phyloP scores from a whole-genome alignment of 441 rosid genomes.

The Dalechampia spathulata region DNA sequence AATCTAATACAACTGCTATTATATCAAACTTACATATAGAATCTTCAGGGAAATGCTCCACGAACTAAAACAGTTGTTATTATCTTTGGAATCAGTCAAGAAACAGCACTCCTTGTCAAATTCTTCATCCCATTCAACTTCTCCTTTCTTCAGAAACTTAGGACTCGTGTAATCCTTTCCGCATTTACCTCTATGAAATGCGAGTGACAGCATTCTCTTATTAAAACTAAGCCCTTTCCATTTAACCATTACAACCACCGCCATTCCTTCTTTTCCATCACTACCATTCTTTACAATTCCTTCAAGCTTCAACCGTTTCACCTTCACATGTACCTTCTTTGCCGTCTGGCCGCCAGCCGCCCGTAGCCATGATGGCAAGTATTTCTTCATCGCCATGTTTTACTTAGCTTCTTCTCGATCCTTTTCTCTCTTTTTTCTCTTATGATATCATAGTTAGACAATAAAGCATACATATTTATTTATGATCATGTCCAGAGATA shows the following conservation, averaged over 20 bases:
- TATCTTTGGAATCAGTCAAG: conserved; percentile 13
- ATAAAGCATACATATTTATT: too few species aligned
- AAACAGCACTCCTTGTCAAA: conserved; percentile 30
- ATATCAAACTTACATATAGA: conserved; percentile 21
- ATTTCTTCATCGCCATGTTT: conserved; percentile 16
- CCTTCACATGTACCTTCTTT: conserved; percentile 34
- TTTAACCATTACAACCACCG: conserved; percentile 25
- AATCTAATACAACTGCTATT: neutral
- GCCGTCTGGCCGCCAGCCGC: conserved; percentile 1
- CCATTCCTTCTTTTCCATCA: conserved; percentile 4
- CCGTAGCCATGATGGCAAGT: neutral
- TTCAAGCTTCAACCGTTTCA: conserved; percentile 35
- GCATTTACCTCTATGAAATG: conserved; percentile 11
- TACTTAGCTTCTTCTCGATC: too few species aligned
- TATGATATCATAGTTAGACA: neutral
- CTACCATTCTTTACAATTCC: conserved; percentile 10
- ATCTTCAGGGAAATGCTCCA: conserved; percentile 33
- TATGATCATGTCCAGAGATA: too few species aligned
- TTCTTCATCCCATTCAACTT: conserved; percentile 39
- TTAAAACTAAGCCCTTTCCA: conserved; percentile 31
- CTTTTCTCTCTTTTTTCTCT: too few species aligned
- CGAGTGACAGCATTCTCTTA: conserved; percentile 10
- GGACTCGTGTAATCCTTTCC: conserved; percentile 12
- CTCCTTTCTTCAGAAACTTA: conserved; percentile 11
- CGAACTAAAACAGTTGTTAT: conserved; percentile 9